A percentile compares a stretch with the other conserved stretches of the same genome.
Evolutionary conservation across 176 grass and related monocot species (phyloP).

Genomic region (Ananas comosus): DNA sequence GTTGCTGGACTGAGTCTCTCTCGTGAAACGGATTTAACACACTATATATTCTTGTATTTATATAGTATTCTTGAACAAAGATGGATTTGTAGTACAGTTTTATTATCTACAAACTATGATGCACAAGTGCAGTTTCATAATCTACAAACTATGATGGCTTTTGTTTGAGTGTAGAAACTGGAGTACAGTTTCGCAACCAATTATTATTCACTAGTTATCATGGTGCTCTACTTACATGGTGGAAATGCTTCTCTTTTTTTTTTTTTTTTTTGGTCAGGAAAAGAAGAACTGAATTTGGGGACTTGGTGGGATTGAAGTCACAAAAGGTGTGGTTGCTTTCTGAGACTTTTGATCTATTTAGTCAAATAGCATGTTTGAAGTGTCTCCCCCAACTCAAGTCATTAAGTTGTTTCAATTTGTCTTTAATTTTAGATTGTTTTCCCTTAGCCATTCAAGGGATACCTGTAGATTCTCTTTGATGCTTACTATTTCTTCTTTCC

Average conservation of each 20-base stretch:
- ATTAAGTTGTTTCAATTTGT: not conserved
- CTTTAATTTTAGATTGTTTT: too few relatives aligned
- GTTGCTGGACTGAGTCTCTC: too few relatives aligned
- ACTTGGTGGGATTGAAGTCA: slow-evolving; percentile 45
- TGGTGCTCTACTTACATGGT: slow-evolving; percentile 5
- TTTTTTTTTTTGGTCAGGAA: slow-evolving; percentile 26
- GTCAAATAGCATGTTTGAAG: not conserved
- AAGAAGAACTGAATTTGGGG: slow-evolving; percentile 26
- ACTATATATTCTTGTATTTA: too few relatives aligned
- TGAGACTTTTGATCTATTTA: not conserved
- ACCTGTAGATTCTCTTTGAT: too few relatives aligned
- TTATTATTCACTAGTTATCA: not conserved
- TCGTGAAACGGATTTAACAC: too few relatives aligned
- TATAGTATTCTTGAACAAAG: too few relatives aligned
- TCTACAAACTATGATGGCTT: not conserved
- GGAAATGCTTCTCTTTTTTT: not conserved
- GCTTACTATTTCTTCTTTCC: too few relatives aligned
- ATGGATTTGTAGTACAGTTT: too few relatives aligned
- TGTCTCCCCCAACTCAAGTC: not conserved
- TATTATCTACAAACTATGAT: too few relatives aligned
- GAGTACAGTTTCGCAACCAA: not conserved
- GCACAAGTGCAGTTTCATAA: too few relatives aligned
- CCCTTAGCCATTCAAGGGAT: too few relatives aligned
- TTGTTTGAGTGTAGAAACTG: not conserved
- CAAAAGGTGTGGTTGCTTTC: slow-evolving; percentile 44